phyloP scores from a whole-genome alignment of 2,329 filamentous ascomycete genomes.

The Akanthomyces muscarius region DNA sequence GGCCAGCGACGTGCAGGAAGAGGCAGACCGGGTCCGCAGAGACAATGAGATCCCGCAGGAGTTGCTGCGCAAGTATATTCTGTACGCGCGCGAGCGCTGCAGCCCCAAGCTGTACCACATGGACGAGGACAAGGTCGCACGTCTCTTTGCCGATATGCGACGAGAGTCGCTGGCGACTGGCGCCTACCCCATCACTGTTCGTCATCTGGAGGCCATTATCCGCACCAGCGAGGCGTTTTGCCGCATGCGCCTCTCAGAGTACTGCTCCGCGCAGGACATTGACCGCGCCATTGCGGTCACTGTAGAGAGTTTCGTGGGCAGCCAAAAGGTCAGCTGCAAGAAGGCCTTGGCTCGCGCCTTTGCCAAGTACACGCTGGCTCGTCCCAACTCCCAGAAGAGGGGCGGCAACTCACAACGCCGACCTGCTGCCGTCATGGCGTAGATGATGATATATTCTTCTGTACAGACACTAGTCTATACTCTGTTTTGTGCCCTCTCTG shows the following conservation, averaged over 20 bases:
- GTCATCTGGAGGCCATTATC: constrained; percentile 96
- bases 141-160: constrained; percentile 94
- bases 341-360: constrained; percentile 92
- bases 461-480: not conserved
- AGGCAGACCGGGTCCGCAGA: constrained; percentile 26
- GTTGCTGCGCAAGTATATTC: constrained; percentile 89
- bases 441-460: not conserved
- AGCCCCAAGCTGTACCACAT: constrained; percentile 93
- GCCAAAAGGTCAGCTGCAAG: constrained; percentile 96
- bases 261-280: constrained; percentile 84
- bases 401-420: constrained; percentile 22
- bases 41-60: constrained; percentile 79
- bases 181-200: constrained; percentile 95
- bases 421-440: constrained; percentile 30
- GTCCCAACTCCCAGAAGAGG: constrained; percentile 37
- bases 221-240: constrained; percentile 92
- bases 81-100: constrained; percentile 88
- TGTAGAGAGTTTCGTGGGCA: constrained; percentile 91
- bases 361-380: constrained; percentile 77
- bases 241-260: constrained; percentile 97
- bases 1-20: constrained; percentile 49
- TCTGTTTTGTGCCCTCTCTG: not conserved
- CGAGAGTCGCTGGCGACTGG: constrained; percentile 89
- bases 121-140: constrained; percentile 93
- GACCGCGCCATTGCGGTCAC: constrained; percentile 96